These are phyloP conservation scores for Penicillium desertorum DNA, from an alignment of 495 filamentous ascomycete genomes.

Conservation along the genomic window DNA sequence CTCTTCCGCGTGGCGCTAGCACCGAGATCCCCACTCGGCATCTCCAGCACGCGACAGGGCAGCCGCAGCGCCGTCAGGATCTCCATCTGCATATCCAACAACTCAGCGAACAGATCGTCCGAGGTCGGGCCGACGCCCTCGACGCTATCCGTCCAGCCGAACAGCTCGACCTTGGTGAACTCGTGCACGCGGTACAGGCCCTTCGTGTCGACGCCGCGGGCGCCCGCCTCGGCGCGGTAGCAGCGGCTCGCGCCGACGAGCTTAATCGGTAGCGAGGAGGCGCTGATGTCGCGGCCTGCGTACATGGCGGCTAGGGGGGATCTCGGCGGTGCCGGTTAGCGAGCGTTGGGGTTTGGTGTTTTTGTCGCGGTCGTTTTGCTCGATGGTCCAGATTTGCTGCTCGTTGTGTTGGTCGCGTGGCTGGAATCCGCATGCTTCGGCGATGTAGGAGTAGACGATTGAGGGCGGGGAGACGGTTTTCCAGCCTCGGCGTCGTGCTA, in stretches of 20 bases:
- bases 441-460: conserved; percentile 89
- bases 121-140: conserved; percentile 40
- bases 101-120: conserved; percentile 70
- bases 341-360: conserved; percentile 63
- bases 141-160: conserved; percentile 66
- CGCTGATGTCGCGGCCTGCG: conserved; percentile 65
- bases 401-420: conserved; percentile 88
- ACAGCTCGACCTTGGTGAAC: conserved; percentile 98
- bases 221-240: conserved; percentile 92
- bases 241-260: conserved; percentile 80
- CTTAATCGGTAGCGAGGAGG: conserved; percentile 67
- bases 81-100: conserved; percentile 81
- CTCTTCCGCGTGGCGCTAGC: conserved; percentile 81
- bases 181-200: conserved; percentile 98
- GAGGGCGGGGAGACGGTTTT: conserved; percentile 76
- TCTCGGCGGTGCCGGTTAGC: conserved; percentile 88
- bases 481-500: conserved; percentile 71
- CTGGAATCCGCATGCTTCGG: conserved; percentile 86
- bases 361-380: conserved; percentile 59
- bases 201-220: conserved; percentile 84
- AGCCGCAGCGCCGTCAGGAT: conserved; percentile 73
- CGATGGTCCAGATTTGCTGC: conserved; percentile 81
- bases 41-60: conserved; percentile 87
- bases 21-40: conserved; percentile 85
- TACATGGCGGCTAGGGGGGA: conserved; percentile 88